Conservation (phyloP, 2,329 filamentous ascomycete species). For the Xylaria sp. region DNA sequence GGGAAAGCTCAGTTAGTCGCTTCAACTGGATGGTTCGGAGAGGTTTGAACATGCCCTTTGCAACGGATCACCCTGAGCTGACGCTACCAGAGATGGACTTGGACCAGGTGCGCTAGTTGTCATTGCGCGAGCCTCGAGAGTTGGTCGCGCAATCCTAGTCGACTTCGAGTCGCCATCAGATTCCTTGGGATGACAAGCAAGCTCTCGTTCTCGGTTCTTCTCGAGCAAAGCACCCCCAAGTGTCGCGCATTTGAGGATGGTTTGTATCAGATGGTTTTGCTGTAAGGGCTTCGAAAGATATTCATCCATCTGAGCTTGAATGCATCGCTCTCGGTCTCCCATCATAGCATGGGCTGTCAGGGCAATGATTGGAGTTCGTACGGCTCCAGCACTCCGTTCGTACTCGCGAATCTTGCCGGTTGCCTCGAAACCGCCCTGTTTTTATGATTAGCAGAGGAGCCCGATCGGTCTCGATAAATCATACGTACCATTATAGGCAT, state of each 20-base stretch:
- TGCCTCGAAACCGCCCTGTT: slow-evolving; percentile 90
- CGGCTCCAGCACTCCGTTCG: slow-evolving; percentile 81
- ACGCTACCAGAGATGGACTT: slow-evolving; percentile 69
- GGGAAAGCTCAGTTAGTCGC: slow-evolving; percentile 45
- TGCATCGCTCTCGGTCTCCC: slow-evolving; percentile 96
- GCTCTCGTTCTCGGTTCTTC: slow-evolving; percentile 73
- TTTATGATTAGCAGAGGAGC: slow-evolving; percentile 30
- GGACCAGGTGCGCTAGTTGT: slow-evolving; percentile 73
- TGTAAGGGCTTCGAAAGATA: slow-evolving; percentile 97
- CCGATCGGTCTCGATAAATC: slow-evolving; percentile 42
- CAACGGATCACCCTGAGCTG: slow-evolving; percentile 68
- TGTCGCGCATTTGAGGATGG: slow-evolving; percentile 95
- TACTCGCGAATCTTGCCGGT: slow-evolving; percentile 97
- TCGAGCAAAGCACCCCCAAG: slow-evolving; percentile 85
- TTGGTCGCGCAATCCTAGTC: slow-evolving; percentile 44
- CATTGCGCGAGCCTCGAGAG: slow-evolving; percentile 67
- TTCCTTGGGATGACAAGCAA: slow-evolving; percentile 61
- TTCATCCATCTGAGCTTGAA: slow-evolving; percentile 99
- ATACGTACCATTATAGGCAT: slow-evolving; percentile 93
- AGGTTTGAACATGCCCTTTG: slow-evolving; percentile 62
- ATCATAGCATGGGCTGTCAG: slow-evolving; percentile 98
- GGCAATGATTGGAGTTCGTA: slow-evolving; percentile 93
- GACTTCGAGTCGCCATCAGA: slow-evolving; percentile 56
- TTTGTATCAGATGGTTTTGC: slow-evolving; percentile 97
- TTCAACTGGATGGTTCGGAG: slow-evolving; percentile 53